phyloP scores from a whole-genome alignment of 2,329 filamentous ascomycete species.

The Dendryphion nanum region DNA sequence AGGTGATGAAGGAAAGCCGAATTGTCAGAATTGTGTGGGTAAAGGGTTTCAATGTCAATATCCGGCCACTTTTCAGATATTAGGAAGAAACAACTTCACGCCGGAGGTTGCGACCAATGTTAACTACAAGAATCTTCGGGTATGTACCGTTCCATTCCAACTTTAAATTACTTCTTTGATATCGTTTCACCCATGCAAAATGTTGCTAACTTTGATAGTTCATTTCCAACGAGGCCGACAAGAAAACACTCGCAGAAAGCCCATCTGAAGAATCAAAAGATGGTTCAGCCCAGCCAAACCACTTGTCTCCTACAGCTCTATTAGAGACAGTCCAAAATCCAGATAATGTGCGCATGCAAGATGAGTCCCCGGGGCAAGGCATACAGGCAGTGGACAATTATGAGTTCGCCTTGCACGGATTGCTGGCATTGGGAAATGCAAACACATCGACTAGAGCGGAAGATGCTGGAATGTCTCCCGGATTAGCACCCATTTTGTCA shows the following conservation, averaged over 20 bases:
- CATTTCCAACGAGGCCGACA: background rate
- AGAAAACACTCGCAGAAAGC: background rate
- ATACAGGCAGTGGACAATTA: too few relatives aligned
- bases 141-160: too few relatives aligned
- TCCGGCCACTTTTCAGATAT: constrained; percentile 48
- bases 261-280: background rate
- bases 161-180: too few relatives aligned
- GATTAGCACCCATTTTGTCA: too few relatives aligned
- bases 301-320: background rate
- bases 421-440: constrained; percentile 15
- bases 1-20: constrained; percentile 54
- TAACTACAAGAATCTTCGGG: constrained; percentile 15
- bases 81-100: constrained; percentile 51
- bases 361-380: too few relatives aligned
- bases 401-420: constrained; percentile 19
- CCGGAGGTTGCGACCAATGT: constrained; percentile 21
- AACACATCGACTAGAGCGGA: background rate
- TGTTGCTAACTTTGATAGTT: background rate
- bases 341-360: too few relatives aligned
- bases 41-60: constrained; percentile 52
- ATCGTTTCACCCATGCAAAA: too few relatives aligned
- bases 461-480: too few relatives aligned
- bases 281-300: too few relatives aligned
- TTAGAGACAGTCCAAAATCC: background rate
- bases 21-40: constrained; percentile 49